These are phyloP conservation scores for Lophiostoma macrostomum DNA, from an alignment of 495 filamentous ascomycete genomes.

Conservation along the genomic window DNA sequence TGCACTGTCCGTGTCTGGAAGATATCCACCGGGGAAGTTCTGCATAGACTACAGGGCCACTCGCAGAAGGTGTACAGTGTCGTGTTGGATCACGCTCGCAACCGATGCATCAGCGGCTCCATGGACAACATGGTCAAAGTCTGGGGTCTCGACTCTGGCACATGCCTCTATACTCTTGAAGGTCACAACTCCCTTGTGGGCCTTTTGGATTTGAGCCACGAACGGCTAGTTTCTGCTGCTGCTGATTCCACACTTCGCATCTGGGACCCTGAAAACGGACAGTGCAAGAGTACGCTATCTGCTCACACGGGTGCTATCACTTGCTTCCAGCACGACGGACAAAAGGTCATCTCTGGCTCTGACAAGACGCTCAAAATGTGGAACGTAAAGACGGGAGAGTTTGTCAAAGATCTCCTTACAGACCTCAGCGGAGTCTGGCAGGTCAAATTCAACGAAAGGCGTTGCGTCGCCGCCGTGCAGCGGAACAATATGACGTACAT, in stretches of 20 bases:
- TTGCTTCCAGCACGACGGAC: constrained; percentile 96
- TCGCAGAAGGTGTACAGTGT: constrained; percentile 96
- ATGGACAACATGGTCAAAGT: constrained; percentile 99
- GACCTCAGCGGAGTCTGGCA: constrained; percentile 97
- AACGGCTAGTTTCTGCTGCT: constrained; percentile 89
- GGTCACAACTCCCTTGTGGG: constrained; percentile 93
- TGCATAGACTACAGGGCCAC: constrained; percentile 86
- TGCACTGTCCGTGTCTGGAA: constrained; percentile 95
- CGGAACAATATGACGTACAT: constrained; percentile 88
- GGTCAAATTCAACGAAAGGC: constrained; percentile 92
- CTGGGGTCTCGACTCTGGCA: constrained; percentile 90
- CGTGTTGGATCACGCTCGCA: constrained; percentile 86
- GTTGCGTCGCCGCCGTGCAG: constrained; percentile 96
- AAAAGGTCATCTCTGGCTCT: constrained; percentile 94
- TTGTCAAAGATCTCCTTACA: constrained; percentile 90
- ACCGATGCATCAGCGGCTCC: constrained; percentile 93
- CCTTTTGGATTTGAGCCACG: constrained; percentile 79
- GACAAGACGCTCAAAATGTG: constrained; percentile 98
- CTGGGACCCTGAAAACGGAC: constrained; percentile 93
- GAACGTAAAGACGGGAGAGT: constrained; percentile 89
- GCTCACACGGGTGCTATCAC: constrained; percentile 97
- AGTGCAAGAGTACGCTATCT: constrained; percentile 82
- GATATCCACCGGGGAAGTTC: constrained; percentile 88
- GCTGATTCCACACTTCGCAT: constrained; percentile 94
- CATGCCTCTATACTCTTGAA: constrained; percentile 83